phyloP scores from a whole-genome alignment of 257 asterid species.

The Gentiana dahurica region DNA sequence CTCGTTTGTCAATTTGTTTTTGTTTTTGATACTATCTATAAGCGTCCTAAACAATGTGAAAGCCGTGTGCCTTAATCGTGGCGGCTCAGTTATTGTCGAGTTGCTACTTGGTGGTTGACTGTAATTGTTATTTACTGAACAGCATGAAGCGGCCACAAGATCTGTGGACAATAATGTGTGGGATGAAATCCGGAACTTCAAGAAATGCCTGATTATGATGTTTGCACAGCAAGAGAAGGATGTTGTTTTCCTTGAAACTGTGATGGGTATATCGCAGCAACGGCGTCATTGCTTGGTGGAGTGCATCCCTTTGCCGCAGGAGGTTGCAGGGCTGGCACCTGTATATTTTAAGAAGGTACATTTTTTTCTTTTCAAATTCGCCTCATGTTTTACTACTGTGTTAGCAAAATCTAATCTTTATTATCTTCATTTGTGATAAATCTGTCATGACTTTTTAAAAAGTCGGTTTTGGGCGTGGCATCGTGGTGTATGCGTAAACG shows the following conservation, averaged over 20 bases:
- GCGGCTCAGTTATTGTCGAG: background rate
- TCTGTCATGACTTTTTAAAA: background rate
- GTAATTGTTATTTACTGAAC: constrained; percentile 13
- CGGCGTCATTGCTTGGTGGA: constrained; percentile 86
- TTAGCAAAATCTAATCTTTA: too few relatives aligned
- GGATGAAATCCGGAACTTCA: constrained; percentile 92
- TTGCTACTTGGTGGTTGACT: constrained; percentile 3
- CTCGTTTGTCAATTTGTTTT: background rate
- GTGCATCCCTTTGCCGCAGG: constrained; percentile 78
- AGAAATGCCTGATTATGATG: constrained; percentile 97
- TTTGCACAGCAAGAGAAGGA: constrained; percentile 81
- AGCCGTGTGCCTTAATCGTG: background rate
- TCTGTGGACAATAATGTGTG: constrained; percentile 77
- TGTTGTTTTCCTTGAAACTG: constrained; percentile 76
- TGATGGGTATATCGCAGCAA: constrained; percentile 67
- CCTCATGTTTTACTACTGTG: background rate
- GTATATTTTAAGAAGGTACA: constrained; percentile 88
- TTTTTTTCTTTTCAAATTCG: background rate
- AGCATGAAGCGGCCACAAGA: constrained; percentile 91
- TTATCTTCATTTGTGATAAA: too few relatives aligned
- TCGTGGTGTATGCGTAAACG: background rate
- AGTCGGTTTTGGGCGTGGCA: background rate
- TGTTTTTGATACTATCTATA: background rate
- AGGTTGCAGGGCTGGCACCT: constrained; percentile 83
- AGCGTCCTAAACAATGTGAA: too few relatives aligned